Base-by-base conservation (phyloP, 257 asterid species). In the Nicotiana otophora region DNA sequence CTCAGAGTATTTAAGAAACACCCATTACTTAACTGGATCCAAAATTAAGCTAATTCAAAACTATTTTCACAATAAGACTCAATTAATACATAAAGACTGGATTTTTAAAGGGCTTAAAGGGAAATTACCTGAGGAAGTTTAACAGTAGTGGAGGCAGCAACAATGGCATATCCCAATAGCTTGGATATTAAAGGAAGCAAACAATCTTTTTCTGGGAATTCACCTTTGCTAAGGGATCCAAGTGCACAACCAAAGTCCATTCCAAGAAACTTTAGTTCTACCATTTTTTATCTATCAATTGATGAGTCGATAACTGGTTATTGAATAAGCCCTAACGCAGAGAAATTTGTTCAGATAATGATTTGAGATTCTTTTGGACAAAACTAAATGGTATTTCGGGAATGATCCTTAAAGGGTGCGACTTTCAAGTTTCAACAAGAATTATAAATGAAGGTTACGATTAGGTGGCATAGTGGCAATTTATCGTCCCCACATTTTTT, bases 141-240 rank as follows among this genome's bases (percentile, higher is more conserved):
- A 84, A 96, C 99, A 36, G 98, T 96, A 86, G 97, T 96, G 78
- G 99, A 96, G 36, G 98, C 99, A 55, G 97, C 98, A 2, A 96
- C 98, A 84, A 96, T 93, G 85, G 92, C 92, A 90, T 96, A 96
- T 66, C 99, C 99, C 79, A 96, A 87, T 23, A 96, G 86, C 92
- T 93, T 96, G 1, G 99, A 96, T 48, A 96, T 89, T 39, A 96
- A 86, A 4, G 98, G 99, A 78, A 96, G 97, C 89, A 96, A 86
- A 82, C 99, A 96, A 77, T 94, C 97, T 76, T 91, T 94, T n/a
- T 89, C 98, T 28, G 99, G 99, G 83, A 96, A 82, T 86, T 94
- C 86, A 15, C 98, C 97, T 67, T 89, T 90, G 82, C 92, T 70
- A 10, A 96, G 85, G 76, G 99, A 91, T 82, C 90, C 93, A 85